These are phyloP conservation scores for Coemansia sp. DNA, from an alignment of 192 early-diverging fungal species.

Conservation along the genomic window DNA sequence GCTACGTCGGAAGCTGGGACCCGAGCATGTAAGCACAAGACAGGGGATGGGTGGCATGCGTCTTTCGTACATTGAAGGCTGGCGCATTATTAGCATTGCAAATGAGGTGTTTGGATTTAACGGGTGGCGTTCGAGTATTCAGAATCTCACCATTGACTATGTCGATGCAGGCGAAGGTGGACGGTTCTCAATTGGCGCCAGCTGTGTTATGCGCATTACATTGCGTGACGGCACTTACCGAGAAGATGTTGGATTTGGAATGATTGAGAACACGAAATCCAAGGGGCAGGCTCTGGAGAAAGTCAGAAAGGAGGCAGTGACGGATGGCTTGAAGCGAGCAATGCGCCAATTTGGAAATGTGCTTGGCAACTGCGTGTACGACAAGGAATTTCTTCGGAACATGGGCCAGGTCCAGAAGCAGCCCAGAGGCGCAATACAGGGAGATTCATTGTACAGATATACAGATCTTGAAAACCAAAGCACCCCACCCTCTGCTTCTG, in stretches of 20 bases:
- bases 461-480: constrained; percentile 27
- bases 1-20: constrained; percentile 65
- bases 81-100: constrained; percentile 81
- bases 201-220: constrained; percentile 76
- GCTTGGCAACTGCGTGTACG: constrained; percentile 84
- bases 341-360: constrained; percentile 84
- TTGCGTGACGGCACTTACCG: constrained; percentile 86
- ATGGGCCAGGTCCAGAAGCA: constrained; percentile 44
- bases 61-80: constrained; percentile 81
- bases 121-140: constrained; percentile 82
- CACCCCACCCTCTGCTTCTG: neutral
- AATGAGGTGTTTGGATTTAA: constrained; percentile 95
- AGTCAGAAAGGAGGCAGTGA: constrained; percentile 88
- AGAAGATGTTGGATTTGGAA: constrained; percentile 90
- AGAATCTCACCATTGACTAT: constrained; percentile 78
- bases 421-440: constrained; percentile 25
- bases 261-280: constrained; percentile 70
- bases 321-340: constrained; percentile 89
- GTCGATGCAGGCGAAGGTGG: constrained; percentile 57
- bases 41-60: constrained; percentile 68
- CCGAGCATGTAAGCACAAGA: constrained; percentile 68
- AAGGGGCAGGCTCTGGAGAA: constrained; percentile 86
- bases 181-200: constrained; percentile 66
- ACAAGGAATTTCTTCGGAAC: constrained; percentile 67
- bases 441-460: constrained; percentile 32